Conservation (phyloP, 208 protist genomes). For the Trypanosoma cruzi region DNA sequence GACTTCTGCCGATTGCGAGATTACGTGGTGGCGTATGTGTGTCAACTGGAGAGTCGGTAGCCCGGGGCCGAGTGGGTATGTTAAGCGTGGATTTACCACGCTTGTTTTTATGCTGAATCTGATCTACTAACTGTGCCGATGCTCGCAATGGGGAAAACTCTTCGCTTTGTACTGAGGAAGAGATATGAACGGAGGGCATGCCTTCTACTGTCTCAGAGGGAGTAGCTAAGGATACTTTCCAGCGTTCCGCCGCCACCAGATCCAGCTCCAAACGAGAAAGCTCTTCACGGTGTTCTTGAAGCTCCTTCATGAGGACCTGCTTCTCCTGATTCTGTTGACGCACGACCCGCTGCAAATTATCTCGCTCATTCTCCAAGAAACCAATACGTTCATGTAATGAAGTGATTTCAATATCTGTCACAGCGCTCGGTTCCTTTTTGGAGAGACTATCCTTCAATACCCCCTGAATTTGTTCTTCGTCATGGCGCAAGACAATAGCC, state of each 20-base stretch:
- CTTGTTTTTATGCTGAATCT: conserved; percentile 11
- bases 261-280: conserved; percentile 44
- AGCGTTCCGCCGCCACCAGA: conserved; percentile 44
- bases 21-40: background rate
- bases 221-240: conserved; percentile 4
- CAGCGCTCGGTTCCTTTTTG: conserved; percentile 15
- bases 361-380: conserved; percentile 36
- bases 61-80: background rate
- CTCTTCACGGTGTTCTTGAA: conserved; percentile 41
- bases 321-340: conserved; percentile 42
- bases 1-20: conserved; percentile 1
- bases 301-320: conserved; percentile 30
- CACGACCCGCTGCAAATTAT: conserved; percentile 44
- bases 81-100: conserved; percentile 6
- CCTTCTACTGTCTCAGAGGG: conserved; percentile 7
- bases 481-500: conserved; percentile 73
- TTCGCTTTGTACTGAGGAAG: conserved; percentile 9
- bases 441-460: background rate
- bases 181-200: background rate
- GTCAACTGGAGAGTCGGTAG: background rate
- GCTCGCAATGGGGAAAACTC: conserved; percentile 9
- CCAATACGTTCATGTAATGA: conserved; percentile 38
- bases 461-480: conserved; percentile 39
- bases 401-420: conserved; percentile 20
- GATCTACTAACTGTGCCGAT: conserved; percentile 1